A percentile compares a stretch with the other conserved stretches of the same genome.
These are phyloP conservation scores for Urostyla sp. DNA, from an alignment of 73 alveolate genomes.

Conservation along the genomic window DNA sequence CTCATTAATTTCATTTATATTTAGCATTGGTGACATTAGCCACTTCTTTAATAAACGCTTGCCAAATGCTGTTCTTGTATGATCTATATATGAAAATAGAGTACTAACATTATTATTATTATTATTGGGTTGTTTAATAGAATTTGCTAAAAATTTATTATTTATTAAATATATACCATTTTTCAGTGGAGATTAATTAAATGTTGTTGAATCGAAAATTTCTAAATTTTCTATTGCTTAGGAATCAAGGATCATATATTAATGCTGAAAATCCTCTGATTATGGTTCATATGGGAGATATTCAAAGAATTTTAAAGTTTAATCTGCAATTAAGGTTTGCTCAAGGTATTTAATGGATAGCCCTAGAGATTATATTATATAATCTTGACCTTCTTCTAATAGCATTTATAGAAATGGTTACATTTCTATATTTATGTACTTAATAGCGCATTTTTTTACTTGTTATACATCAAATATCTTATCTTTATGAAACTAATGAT, in stretches of 20 bases:
- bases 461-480: too few relatives aligned
- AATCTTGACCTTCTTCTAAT: slow-evolving; percentile 7
- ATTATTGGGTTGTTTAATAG: too few relatives aligned
- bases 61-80: slow-evolving; percentile 74
- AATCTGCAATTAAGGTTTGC: slow-evolving; percentile 36
- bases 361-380: slow-evolving; percentile 24
- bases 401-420: not conserved
- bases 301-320: not conserved
- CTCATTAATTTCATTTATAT: slow-evolving; percentile 74
- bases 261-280: not conserved
- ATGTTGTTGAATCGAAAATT: slow-evolving; percentile 67
- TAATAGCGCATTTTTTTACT: too few relatives aligned
- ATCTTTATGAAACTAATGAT: too few relatives aligned
- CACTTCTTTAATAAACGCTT: slow-evolving; percentile 90
- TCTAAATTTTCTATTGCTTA: slow-evolving; percentile 86
- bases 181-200: too few relatives aligned
- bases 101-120: slow-evolving; percentile 75
- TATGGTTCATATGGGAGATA: slow-evolving; percentile 21
- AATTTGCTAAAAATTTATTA: too few relatives aligned
- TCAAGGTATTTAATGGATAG: slow-evolving; percentile 52
- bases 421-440: too few relatives aligned
- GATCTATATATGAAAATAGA: slow-evolving; percentile 61
- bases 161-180: too few relatives aligned
- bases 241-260: slow-evolving; percentile 84
- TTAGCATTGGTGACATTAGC: slow-evolving; percentile 88